Evolutionary conservation across 805 yeast genomes (phyloP), one percentile per base, ranked within the genome.

Genomic region (Pichia cephalocereana): DNA sequence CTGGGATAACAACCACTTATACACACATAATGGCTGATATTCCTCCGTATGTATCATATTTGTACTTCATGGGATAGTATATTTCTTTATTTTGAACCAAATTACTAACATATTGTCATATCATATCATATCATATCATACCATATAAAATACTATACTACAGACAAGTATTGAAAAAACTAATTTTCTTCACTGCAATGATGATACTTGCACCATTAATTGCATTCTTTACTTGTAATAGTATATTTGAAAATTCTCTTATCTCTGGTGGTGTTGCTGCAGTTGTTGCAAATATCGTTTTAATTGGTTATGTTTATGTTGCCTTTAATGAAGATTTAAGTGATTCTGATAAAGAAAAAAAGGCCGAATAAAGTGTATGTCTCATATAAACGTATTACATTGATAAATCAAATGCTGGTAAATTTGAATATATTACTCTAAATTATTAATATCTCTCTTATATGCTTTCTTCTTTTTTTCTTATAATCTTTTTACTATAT

Each of bases 201-300:
- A 86, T 86, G 93, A 79, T 86, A 46, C 65, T 76, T 26, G 71
- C 80, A 44, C 95, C 95, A 26, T 58, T 86, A 52, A 46, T 74
- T 28, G 69, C 83, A 2, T 86, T 86, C 64, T 86, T 86, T 61
- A 51, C 66, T 8, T 48, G 57, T 26, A 48, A 57, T 18, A 43
- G 52, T 6, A 15, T 62, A 9, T 56, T 59, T 36, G 71, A 69
- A 43, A 84, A 77, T 57, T 76, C 89, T 1, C 64, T 85, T 14
- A 67, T 82, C 12, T 80, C 88, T 45, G 95, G 95, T 40, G 93
- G 93, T 3, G 59, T 81, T n/a, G 87, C 90, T 37, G 93, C 93
- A 3, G 70, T 78, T 17, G 77, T 77, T 48, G 93, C 93, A 28
- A 86, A 86, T 59, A 66, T 81, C 8, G 93, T 86, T 19, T 68